Conservation (phyloP, 1,139 yeast species). For the Lodderomyces parapsilosis region DNA sequence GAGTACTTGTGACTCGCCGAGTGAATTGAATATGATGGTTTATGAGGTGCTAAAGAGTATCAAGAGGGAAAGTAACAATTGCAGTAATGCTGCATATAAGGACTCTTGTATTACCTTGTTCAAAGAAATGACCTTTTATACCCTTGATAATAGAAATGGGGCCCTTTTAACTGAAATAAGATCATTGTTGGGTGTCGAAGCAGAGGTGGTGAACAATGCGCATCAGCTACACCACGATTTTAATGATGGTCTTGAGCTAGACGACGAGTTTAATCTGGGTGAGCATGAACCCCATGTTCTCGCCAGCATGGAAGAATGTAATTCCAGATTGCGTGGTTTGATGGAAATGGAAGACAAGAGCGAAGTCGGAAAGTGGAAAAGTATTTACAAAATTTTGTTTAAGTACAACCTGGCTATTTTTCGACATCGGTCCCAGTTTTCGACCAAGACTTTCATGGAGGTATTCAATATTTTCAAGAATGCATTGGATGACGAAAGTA, state of each 20-base stretch:
- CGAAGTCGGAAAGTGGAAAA: not conserved
- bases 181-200: not conserved
- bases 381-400: not conserved
- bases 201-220: not conserved
- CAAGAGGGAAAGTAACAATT: slow-evolving; percentile 28
- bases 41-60: slow-evolving; percentile 26
- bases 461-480: not conserved
- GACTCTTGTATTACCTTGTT: slow-evolving; percentile 31
- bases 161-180: not conserved
- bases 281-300: too few relatives aligned
- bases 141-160: not conserved
- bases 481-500: not conserved
- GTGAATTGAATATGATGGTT: slow-evolving; percentile 9
- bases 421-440: not conserved
- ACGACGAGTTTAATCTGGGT: not conserved
- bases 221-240: not conserved
- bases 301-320: not conserved
- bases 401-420: not conserved
- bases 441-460: not conserved
- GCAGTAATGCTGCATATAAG: slow-evolving; percentile 23
- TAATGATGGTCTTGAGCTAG: not conserved
- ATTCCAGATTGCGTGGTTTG: not conserved
- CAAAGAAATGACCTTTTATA: slow-evolving; percentile 23
- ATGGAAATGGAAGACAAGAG: not conserved
- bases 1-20: not conserved